Conservation (phyloP, 305 asterid genomes). For the Fraxinus paxiana region DNA sequence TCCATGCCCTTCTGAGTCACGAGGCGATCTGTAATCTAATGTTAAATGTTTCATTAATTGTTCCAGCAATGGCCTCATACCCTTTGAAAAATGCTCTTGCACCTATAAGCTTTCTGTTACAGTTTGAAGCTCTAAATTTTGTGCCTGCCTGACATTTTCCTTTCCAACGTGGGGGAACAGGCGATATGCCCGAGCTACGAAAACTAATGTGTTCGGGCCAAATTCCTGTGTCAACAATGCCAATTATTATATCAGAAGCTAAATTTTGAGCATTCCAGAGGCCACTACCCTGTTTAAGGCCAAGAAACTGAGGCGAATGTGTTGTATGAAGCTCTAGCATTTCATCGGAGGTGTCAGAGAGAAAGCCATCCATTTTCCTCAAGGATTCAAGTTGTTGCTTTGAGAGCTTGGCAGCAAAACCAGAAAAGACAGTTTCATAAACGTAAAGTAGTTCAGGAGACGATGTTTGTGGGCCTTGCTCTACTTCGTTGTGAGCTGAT, state of each 20-base stretch:
- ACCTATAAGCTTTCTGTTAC: constrained; percentile 63
- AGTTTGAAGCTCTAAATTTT: constrained; percentile 40
- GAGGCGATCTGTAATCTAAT: constrained; percentile 54
- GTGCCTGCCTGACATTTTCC: constrained; percentile 56
- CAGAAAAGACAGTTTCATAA: constrained; percentile 54
- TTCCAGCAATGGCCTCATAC: constrained; percentile 53
- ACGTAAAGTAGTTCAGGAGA: constrained; percentile 52
- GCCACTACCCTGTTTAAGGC: constrained; percentile 49
- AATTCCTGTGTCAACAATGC: constrained; percentile 65
- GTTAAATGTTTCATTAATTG: constrained; percentile 46
- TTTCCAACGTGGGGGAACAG: constrained; percentile 58
- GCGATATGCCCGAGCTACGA: constrained; percentile 31
- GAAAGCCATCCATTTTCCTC: constrained; percentile 47
- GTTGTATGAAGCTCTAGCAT: constrained; percentile 60
- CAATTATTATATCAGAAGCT: constrained; percentile 63
- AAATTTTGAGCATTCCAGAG: constrained; percentile 53
- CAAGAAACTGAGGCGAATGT: constrained; percentile 70
- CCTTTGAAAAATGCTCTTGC: constrained; percentile 60
- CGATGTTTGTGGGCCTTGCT: constrained; percentile 19
- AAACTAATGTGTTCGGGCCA: constrained; percentile 78
- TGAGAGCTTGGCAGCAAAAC: constrained; percentile 62
- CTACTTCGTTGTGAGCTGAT: constrained; percentile 23
- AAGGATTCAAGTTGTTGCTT: constrained; percentile 42
- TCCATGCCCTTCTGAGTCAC: constrained; percentile 67
- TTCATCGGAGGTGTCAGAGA: constrained; percentile 50